Base-by-base conservation (phyloP, 257 asterid genomes). In the Vinca minor region DNA sequence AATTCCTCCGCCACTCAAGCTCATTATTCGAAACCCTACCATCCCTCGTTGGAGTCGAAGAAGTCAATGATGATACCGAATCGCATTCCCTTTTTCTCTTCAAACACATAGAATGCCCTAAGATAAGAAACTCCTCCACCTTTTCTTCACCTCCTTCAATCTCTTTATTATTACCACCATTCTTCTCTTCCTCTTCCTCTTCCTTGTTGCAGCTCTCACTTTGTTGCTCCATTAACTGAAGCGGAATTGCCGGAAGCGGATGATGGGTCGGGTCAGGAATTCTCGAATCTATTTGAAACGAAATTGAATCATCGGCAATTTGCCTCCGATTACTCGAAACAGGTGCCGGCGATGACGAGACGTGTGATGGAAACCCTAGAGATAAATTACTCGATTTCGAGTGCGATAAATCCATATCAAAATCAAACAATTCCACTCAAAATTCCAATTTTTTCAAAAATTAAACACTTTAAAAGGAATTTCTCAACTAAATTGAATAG, bases 261-360 rank as follows among this genome's bases (percentile, higher is more conserved):
- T 71, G 82, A 45, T 71, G 80, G 28, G 74, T 59, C 2, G 76
- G 49, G 49, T 75, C 86, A 53, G 77, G 67, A 32, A 26, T 29
- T 66, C 82, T 80, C 57, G 95, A 81, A 69, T 87, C 96, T 67
- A 82, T 79, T 76, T 78, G 90, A 59, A 83, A 84, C 9, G 87
- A 56, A 53, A 87, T 81, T 20, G 95, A 71, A 34, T 76, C 89
- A 59, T 78, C 87, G 21, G 66, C 72, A 39, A 74, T 69, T 54
- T 75, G 79, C 52, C 83, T 56, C 54, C 82, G 87, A 41, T 62
- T 62, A 25, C 12, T 34, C 17, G 55, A 57, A 53, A 44, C 59
- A 62, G 58, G 71, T 28, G 75, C 26, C 62, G 65, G 20, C 7
- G 79, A 63, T 11, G 89, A n/a, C n/a, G n/a, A 72, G 1, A 69